phyloP scores from a whole-genome alignment of 495 filamentous ascomycete species.

The Talaromyces borbonicus region DNA sequence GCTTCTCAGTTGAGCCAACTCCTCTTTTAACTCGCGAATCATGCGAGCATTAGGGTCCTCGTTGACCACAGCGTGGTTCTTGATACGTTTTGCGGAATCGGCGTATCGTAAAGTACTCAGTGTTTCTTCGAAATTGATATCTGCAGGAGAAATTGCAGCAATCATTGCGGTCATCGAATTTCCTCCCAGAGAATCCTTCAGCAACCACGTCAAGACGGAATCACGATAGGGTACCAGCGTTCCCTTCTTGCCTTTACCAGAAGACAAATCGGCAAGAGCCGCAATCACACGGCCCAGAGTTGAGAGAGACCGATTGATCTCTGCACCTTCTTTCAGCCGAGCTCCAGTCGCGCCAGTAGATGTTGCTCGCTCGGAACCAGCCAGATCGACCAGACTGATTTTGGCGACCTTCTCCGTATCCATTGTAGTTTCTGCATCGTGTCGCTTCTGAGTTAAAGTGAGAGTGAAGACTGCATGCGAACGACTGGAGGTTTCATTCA shows the following conservation, averaged over 20 bases:
- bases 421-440: conserved; percentile 90
- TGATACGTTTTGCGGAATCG: conserved; percentile 96
- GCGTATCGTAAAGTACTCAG: conserved; percentile 92
- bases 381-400: conserved; percentile 95
- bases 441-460: conserved; percentile 87
- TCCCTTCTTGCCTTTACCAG: conserved; percentile 74
- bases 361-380: conserved; percentile 91
- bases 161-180: conserved; percentile 99
- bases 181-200: conserved; percentile 95
- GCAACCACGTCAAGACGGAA: conserved; percentile 88
- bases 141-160: conserved; percentile 93
- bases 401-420: conserved; percentile 95
- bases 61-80: conserved; percentile 99
- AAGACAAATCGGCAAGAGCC: conserved; percentile 82
- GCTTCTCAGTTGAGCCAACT: conserved; percentile 73
- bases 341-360: conserved; percentile 95
- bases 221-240: conserved; percentile 95
- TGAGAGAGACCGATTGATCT: conserved; percentile 95
- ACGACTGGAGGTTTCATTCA: conserved; percentile 98
- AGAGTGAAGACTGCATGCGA: conserved; percentile 98
- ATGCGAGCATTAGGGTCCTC: conserved; percentile 98
- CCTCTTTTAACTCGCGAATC: conserved; percentile 97
- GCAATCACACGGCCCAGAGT: conserved; percentile 98
- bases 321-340: conserved; percentile 93
- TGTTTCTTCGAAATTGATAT: conserved; percentile 99